phyloP scores from a whole-genome alignment of 805 yeast species.

The Wilhelminamyces savonicus region DNA sequence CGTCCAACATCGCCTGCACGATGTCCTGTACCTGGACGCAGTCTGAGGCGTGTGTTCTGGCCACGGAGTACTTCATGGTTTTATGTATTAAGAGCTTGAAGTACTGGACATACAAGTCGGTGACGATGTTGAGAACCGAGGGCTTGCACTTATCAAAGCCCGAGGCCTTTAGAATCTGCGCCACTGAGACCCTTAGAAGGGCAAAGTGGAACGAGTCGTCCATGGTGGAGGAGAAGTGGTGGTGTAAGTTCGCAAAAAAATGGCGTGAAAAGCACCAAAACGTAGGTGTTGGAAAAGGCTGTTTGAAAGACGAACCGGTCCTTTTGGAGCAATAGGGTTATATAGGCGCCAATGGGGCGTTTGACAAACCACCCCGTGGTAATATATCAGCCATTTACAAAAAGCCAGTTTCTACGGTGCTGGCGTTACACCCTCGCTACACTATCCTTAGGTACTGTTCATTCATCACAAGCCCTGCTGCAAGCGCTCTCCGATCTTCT shows the following conservation, averaged over 20 bases:
- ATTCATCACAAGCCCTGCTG: constrained; percentile 35
- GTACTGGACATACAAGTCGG: constrained; percentile 69
- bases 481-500: constrained; percentile 47
- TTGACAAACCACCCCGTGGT: no score
- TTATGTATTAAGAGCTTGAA: constrained; percentile 48
- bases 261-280: no score
- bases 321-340: no score
- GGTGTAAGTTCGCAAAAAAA: no score
- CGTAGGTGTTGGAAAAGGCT: no score
- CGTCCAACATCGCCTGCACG: constrained; percentile 59
- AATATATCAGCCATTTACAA: no score
- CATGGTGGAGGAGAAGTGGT: constrained; percentile 11
- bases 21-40: constrained; percentile 59
- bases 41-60: constrained; percentile 25
- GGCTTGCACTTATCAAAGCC: constrained; percentile 83
- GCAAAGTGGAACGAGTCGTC: constrained; percentile 36
- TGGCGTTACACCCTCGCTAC: no score
- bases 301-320: no score
- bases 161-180: constrained; percentile 62
- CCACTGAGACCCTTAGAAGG: constrained; percentile 32
- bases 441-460: no score
- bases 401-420: no score
- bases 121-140: constrained; percentile 62
- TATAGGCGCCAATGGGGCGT: no score
- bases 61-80: constrained; percentile 43